phyloP scores from a whole-genome alignment of 495 filamentous ascomycete genomes.

The Annulohypoxylon moriforme region DNA sequence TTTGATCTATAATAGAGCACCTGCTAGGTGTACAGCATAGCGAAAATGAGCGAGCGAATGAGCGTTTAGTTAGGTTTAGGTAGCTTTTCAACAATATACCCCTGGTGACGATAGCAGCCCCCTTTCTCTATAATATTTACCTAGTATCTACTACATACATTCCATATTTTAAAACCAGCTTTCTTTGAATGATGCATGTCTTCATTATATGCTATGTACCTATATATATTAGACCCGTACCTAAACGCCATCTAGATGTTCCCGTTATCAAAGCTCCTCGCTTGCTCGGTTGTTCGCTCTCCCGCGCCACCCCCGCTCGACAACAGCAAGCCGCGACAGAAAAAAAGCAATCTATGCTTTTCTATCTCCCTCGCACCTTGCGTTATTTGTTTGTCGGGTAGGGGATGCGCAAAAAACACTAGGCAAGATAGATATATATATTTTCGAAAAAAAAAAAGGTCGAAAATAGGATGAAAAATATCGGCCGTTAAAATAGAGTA shows the following conservation, averaged over 20 bases:
- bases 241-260: constrained; percentile 30
- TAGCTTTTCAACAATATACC: constrained; percentile 30
- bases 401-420: constrained; percentile 7
- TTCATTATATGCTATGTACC: constrained; percentile 20
- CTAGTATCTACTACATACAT: too few relatives aligned
- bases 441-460: neutral
- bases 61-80: neutral
- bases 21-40: neutral
- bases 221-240: constrained; percentile 22
- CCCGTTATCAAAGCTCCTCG: constrained; percentile 18
- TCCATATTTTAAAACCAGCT: neutral
- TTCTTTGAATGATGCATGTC: constrained; percentile 1
- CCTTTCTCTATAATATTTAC: neutral
- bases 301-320: neutral
- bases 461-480: neutral
- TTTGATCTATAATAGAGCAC: neutral
- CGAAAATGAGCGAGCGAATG: neutral
- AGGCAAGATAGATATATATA: constrained; percentile 6
- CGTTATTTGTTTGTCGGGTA: constrained; percentile 1
- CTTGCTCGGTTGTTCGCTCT: constrained; percentile 14
- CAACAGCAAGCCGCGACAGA: neutral
- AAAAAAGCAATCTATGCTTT: constrained; percentile 26
- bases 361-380: neutral
- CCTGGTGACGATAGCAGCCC: neutral
- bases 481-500: neutral